Percentiles rank a stretch among this genome's conserved stretches.
These are phyloP conservation scores for Penicillium flavigenum DNA, from an alignment of 495 filamentous ascomycete species.

Conservation along the genomic window DNA sequence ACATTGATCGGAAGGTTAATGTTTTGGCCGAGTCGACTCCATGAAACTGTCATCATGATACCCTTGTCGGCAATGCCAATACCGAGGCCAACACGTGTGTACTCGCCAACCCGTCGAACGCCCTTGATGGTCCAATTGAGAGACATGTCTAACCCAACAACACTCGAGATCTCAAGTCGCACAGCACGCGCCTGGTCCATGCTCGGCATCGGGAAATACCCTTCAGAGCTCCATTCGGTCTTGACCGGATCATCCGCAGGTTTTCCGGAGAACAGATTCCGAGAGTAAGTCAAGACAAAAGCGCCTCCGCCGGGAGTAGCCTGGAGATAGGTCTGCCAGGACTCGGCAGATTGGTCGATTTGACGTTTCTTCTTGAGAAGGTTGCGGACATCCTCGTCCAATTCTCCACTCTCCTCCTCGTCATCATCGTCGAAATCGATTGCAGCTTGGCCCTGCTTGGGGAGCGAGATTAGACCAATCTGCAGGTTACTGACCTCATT, in stretches of 20 bases:
- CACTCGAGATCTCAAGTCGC: conserved; percentile 31
- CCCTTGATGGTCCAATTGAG: conserved; percentile 41
- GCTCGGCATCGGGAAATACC: conserved; percentile 35
- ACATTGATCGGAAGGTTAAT: conserved; percentile 43
- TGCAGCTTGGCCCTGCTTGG: conserved; percentile 13
- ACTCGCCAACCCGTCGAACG: conserved; percentile 38
- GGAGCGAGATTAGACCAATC: conserved; percentile 34
- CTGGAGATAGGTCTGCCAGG: conserved; percentile 33
- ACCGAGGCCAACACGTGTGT: conserved; percentile 42
- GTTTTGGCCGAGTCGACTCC: conserved; percentile 44
- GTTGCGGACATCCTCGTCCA: conserved; percentile 21
- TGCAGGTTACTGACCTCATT: conserved; percentile 34
- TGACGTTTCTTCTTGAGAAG: conserved; percentile 20
- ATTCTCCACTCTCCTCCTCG: conserved; percentile 25
- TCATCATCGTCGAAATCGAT: conserved; percentile 29
- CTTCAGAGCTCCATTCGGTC: conserved; percentile 47
- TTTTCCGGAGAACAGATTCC: conserved; percentile 45
- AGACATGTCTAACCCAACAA: conserved; percentile 25
- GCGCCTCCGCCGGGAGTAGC: conserved; percentile 31
- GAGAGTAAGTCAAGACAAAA: conserved; percentile 37
- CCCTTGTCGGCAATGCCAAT: conserved; percentile 37
- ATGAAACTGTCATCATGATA: conserved; percentile 41
- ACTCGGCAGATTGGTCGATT: conserved; percentile 31
- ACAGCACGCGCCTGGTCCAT: conserved; percentile 37
- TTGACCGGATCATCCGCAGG: conserved; percentile 31